Percentiles rank a stretch among this genome's conserved stretches.
phyloP scores from a whole-genome alignment of 1,284 basidiomycete species.

The Lentinula novae-zelandiae region DNA sequence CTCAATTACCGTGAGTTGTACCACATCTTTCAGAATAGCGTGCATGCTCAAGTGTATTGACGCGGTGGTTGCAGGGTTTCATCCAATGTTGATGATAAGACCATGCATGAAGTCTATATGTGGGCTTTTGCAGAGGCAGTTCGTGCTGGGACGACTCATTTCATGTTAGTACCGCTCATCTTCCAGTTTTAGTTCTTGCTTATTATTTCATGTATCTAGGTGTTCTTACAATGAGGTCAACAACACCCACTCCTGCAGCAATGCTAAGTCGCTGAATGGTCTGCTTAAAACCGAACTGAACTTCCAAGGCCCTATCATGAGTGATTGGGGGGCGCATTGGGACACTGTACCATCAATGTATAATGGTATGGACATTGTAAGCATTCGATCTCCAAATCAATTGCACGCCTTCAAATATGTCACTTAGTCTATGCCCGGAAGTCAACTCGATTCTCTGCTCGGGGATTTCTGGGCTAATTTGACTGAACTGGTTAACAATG shows the following conservation, averaged over 20 bases:
- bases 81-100: conserved; percentile 44
- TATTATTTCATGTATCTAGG: not conserved
- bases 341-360: conserved; percentile 9
- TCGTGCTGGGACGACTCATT: conserved; percentile 38
- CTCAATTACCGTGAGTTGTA: not conserved
- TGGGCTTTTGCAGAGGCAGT: conserved; percentile 42
- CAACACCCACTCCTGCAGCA: conserved; percentile 47
- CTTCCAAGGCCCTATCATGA: conserved; percentile 23
- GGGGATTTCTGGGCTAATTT: conserved; percentile 12
- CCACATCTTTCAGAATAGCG: not conserved
- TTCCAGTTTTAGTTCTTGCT: not conserved
- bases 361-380: conserved; percentile 14
- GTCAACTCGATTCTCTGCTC: conserved; percentile 7
- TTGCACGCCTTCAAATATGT: not conserved
- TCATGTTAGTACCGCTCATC: conserved; percentile 29
- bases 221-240: conserved; percentile 47
- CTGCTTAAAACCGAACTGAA: conserved; percentile 44
- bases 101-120: conserved; percentile 37
- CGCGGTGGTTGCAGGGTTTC: conserved; percentile 13
- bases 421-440: conserved; percentile 15
- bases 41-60: not conserved
- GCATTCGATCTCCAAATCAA: not conserved
- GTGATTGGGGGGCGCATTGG: conserved; percentile 17
- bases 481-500: conserved; percentile 12
- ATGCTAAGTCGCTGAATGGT: conserved; percentile 43